Base-by-base conservation (phyloP, 1,284 basidiomycete genomes). In the Tilletia caries region DNA sequence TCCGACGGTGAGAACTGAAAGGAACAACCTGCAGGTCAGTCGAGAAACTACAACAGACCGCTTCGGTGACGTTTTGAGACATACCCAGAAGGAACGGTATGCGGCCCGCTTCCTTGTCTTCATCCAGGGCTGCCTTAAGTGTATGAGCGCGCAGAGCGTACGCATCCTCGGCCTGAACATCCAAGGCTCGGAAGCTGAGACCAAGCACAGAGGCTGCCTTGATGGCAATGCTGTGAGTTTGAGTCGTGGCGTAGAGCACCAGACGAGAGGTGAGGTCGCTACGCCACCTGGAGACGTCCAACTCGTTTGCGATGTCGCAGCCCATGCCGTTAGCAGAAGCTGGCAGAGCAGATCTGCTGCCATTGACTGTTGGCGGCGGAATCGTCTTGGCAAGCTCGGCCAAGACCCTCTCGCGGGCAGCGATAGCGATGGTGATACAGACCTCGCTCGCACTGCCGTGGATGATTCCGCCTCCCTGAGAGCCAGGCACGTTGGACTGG, bases 131-230 rank as follows among this genome's bases (percentile, higher is more conserved):
- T 5, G 81, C 73, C 27, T 85, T 83, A 15, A 97, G 84, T 0
- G 86, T 87, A 1, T 87, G 84, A 0, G 92, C 93, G 46, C 90
- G 86, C 5, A 98, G 86, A 0, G 89, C 87, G 78, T 89, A 93
- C 20, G 87, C 82, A 77, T 95, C 91, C 65, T 89, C 86, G 0
- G 84, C 80, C 3, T 82, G 85, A 2, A 96, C 94, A 20, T 89
- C 88, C 8, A 98, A 84, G 0, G 90, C 87, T 15, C 90, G 88
- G 64, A 91, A 91, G 37, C 87, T 84, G 25, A 97, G 83, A 0
- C 94, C 93, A 1, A 98, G 87, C 23, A 97, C 87, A 8, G 92
- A 82, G 0, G 90, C 94, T 0, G 94, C 91, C 83, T 97, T 95
- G 25, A 87, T 84, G 0, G 91, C 95, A 4, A 95, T 85, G 1